Evolutionary conservation across 495 filamentous ascomycete genomes (phyloP), one percentile per base, ranked within the genome.

Genomic region (Copromyces sp.): DNA sequence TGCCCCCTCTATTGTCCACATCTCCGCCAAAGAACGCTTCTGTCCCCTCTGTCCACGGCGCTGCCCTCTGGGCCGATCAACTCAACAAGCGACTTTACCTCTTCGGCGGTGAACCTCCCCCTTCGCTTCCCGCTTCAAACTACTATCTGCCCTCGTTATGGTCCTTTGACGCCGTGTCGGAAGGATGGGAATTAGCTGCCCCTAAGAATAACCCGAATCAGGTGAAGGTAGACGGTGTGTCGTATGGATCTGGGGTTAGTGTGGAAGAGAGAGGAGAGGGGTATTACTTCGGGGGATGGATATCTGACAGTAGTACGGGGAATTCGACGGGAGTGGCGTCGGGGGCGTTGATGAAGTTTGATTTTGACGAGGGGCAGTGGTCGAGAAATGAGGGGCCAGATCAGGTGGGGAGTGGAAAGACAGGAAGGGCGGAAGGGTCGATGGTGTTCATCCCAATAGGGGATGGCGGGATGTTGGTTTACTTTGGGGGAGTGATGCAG

Each of bases 41-140:
- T 16, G 80, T 88, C 37, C 86, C 86, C 0, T 73, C 71, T 69
- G 79, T 84, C 20, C 74, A 75, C 65, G 85, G 87, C 35, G 86
- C 85, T 9, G 75, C 83, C 16, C 74, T 88, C 12, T 88, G 86
- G 86, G 77, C 82, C 12, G 87, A 88, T 71, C 74, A 81, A 35
- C 80, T 86, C 38, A 88, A 89, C 75, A 87, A 86, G 74, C 75
- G 82, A 32, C 80, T 88, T 32, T 88, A 86, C 73, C 78, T 84
- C 4, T 88, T 82, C 75, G 87, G 87, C 17, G 87, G 87, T 37
- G 83, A 88, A 71, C 24, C 53, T 61, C 24, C 53, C 0, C 53
- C 53, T 61, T 61, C 53, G 24, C 53, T 61, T 61, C 53, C 53
- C 3, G 29, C 24, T 16, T 61, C 53, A 0, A 84, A 80, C 11